Evolutionary conservation across 805 yeast species (phyloP).

Genomic region (Pichia paraexigua): DNA sequence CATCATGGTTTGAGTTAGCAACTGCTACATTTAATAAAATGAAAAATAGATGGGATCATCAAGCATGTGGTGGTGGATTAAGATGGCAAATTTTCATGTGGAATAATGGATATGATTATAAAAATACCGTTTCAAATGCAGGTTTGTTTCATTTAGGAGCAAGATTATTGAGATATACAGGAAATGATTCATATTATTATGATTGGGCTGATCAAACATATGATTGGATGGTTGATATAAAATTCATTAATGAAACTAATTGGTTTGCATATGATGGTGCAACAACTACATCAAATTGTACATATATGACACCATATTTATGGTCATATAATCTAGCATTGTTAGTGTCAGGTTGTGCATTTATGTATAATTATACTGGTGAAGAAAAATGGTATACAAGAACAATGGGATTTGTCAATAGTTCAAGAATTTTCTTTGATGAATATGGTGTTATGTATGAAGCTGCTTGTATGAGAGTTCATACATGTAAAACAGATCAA

Average conservation of each 20-base stretch:
- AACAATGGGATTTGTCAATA: slow-evolving; percentile 45
- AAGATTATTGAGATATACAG: slow-evolving; percentile 75
- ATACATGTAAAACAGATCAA: slow-evolving; percentile 76
- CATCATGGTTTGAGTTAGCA: slow-evolving; percentile 75
- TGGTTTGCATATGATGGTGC: slow-evolving; percentile 65
- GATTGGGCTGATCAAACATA: slow-evolving; percentile 70
- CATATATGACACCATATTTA: slow-evolving; percentile 47
- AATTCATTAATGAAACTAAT: slow-evolving; percentile 36
- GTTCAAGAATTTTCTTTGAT: slow-evolving; percentile 44
- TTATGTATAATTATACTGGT: slow-evolving; percentile 63
- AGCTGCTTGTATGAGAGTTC: slow-evolving; percentile 66
- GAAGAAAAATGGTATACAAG: slow-evolving; percentile 61
- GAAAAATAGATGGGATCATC: slow-evolving; percentile 79
- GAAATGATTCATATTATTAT: slow-evolving; percentile 55
- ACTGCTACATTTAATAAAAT: slow-evolving; percentile 89
- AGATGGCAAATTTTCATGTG: slow-evolving; percentile 95
- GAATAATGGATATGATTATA: slow-evolving; percentile 92
- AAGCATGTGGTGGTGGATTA: slow-evolving; percentile 76
- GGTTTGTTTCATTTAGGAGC: slow-evolving; percentile 83
- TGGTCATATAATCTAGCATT: slow-evolving; percentile 90
- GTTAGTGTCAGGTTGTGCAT: slow-evolving; percentile 73
- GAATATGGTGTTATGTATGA: slow-evolving; percentile 58
- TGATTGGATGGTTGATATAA: slow-evolving; percentile 64
- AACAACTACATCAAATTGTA: slow-evolving; percentile 51
- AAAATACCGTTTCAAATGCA: slow-evolving; percentile 87